Conservation (phyloP, 202 grass and related monocot species). For the Brachypodium distachyon region DNA sequence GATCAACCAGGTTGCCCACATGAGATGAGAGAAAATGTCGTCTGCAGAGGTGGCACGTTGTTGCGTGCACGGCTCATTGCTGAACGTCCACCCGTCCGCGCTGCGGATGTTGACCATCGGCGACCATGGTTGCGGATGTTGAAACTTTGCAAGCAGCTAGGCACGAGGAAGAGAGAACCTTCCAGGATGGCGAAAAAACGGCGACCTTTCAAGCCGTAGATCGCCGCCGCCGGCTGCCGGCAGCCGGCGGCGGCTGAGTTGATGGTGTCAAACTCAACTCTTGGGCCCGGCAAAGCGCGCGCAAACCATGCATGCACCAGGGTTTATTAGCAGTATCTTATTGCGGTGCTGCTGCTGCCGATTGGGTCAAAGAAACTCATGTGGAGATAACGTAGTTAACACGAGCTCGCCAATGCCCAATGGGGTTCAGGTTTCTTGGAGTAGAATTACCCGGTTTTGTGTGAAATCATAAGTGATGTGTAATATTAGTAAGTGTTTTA, state of each 20-base stretch:
- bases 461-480: too few relatives aligned
- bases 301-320: neutral
- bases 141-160: too few relatives aligned
- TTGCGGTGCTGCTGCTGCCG: neutral
- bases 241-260: neutral
- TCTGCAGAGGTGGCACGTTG: neutral
- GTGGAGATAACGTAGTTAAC: conserved; percentile 1
- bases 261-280: neutral
- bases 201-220: conserved; percentile 23
- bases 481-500: too few relatives aligned
- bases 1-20: neutral
- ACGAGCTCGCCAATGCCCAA: neutral
- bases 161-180: neutral
- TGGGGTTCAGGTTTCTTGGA: neutral
- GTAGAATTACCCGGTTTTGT: too few relatives aligned
- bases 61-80: conserved; percentile 41
- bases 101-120: neutral
- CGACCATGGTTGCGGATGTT: neutral
- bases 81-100: neutral
- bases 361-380: neutral
- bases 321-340: neutral
- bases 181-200: neutral
- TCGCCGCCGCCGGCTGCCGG: neutral
- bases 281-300: neutral
- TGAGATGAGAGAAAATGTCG: neutral